These are phyloP conservation scores for Erucastrum elatum DNA, from an alignment of 345 rosid genomes.

Conservation along the genomic window DNA sequence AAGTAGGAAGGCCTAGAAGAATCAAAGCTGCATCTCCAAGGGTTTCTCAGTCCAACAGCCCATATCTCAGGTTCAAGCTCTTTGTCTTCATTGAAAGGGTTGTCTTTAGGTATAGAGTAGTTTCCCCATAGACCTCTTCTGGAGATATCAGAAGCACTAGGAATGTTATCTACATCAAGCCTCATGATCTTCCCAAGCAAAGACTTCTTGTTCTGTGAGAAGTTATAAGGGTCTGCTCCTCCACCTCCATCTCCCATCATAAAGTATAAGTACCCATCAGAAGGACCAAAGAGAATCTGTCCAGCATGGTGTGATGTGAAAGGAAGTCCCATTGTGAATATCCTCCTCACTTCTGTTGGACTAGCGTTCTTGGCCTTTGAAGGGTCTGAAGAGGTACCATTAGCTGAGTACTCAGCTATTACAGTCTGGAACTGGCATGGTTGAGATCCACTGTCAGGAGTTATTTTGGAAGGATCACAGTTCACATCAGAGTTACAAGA, in stretches of 20 bases:
- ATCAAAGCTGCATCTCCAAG: constrained; percentile 73
- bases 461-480: constrained; percentile 78
- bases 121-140: constrained; percentile 63
- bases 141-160: constrained; percentile 48
- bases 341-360: constrained; percentile 41
- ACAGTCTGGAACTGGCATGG: constrained; percentile 77
- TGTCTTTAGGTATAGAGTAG: constrained; percentile 66
- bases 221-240: constrained; percentile 74
- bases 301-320: constrained; percentile 82
- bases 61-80: constrained; percentile 63
- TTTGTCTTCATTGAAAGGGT: constrained; percentile 56
- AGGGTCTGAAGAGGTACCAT: constrained; percentile 53
- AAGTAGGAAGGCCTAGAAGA: constrained; percentile 61
- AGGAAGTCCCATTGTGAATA: constrained; percentile 80
- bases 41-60: constrained; percentile 62
- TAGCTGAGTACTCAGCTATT: constrained; percentile 66
- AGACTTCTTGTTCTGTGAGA: constrained; percentile 90
- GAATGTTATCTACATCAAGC: constrained; percentile 79
- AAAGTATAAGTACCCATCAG: constrained; percentile 78
- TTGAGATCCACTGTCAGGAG: constrained; percentile 53
- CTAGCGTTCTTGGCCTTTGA: constrained; percentile 44
- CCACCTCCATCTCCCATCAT: constrained; percentile 97
- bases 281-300: constrained; percentile 93
- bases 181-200: constrained; percentile 95
- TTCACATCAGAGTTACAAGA: constrained; percentile 74